phyloP scores from a whole-genome alignment of 495 filamentous ascomycete genomes.

The Podospora conica region DNA sequence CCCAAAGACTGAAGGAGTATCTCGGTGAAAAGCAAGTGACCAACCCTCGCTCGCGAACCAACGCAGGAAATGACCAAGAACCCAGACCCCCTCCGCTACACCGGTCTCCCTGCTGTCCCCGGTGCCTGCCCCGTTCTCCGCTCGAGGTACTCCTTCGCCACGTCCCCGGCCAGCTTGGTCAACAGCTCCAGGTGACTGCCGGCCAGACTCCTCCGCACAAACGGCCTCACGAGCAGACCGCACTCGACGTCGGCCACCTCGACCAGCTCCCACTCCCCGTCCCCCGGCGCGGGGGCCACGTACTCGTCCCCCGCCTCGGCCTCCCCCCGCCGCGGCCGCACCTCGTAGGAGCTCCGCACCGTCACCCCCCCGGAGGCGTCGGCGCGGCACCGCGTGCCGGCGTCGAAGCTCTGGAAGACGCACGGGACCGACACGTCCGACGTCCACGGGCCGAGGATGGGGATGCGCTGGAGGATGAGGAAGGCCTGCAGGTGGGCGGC shows the following conservation, averaged over 20 bases:
- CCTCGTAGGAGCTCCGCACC: constrained; percentile 32
- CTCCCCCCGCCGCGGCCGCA: constrained; percentile 23
- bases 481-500: constrained; percentile 26
- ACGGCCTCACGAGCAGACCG: constrained; percentile 24
- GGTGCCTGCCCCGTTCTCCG: not conserved
- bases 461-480: constrained; percentile 32
- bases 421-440: constrained; percentile 29
- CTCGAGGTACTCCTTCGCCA: constrained; percentile 2
- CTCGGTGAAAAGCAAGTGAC: not conserved
- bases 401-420: constrained; percentile 29
- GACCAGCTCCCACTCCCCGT: constrained; percentile 31
- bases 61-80: not conserved
- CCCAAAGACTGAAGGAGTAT: not conserved
- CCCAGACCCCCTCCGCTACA: not conserved
- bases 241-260: constrained; percentile 29
- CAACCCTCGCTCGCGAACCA: not conserved
- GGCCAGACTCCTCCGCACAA: constrained; percentile 26
- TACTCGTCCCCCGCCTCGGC: constrained; percentile 2
- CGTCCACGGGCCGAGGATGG: constrained; percentile 28
- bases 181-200: constrained; percentile 24
- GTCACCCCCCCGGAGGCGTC: constrained; percentile 26
- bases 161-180: constrained; percentile 17
- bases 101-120: not conserved
- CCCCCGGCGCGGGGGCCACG: constrained; percentile 4
- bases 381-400: constrained; percentile 29